Conservation (phyloP, 2,329 filamentous ascomycete species). For the Botryotinia globosa region DNA sequence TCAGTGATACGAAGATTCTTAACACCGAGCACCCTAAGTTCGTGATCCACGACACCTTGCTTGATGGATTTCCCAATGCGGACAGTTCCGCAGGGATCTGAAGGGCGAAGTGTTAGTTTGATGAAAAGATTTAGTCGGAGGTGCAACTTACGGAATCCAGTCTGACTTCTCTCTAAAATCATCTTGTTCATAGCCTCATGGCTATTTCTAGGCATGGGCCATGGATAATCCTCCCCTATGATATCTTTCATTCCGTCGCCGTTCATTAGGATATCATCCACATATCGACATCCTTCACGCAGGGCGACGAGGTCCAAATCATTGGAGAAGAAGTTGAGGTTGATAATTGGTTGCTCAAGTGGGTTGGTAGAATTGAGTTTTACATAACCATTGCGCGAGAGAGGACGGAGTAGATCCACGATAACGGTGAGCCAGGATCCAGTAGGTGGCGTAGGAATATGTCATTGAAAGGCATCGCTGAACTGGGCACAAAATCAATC, state of each 20-base stretch:
- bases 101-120: neutral
- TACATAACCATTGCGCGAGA: conserved; percentile 45
- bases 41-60: neutral
- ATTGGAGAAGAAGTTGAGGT: conserved; percentile 39
- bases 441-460: conserved; percentile 41
- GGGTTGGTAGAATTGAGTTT: conserved; percentile 45
- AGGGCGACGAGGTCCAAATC: conserved; percentile 54
- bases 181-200: neutral
- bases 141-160: neutral
- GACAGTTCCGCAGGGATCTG: neutral
- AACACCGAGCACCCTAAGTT: neutral
- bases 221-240: neutral
- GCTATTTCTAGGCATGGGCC: neutral
- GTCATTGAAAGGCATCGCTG: conserved; percentile 41
- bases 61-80: neutral
- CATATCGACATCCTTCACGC: conserved; percentile 37
- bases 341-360: conserved; percentile 55
- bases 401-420: conserved; percentile 46
- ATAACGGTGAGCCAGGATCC: conserved; percentile 50
- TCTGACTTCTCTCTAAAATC: neutral
- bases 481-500: conserved; percentile 58
- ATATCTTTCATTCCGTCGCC: neutral
- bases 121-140: neutral
- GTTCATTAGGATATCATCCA: conserved; percentile 47
- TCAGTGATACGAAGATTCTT: neutral